Conservation (phyloP, 352 stramenopile genomes). For the Globisporangium ultimum region DNA sequence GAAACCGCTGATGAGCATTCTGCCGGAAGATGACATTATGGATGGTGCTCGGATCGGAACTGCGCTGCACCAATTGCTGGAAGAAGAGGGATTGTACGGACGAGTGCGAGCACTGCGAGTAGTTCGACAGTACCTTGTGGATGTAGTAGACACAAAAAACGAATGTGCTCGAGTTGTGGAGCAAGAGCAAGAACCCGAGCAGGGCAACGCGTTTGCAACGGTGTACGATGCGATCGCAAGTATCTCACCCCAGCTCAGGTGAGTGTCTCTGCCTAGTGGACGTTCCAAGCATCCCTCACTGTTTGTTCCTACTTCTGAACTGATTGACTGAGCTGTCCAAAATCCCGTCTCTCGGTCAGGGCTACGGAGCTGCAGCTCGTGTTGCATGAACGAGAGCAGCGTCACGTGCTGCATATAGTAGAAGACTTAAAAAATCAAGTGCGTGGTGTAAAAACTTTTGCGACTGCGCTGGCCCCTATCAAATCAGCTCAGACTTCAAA, state of each 20-base stretch:
- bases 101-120: conserved; percentile 14
- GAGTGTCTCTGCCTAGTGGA: background rate
- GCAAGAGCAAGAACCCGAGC: background rate
- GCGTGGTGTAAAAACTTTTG: background rate
- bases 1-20: conserved; percentile 43
- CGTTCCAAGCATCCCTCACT: background rate
- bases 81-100: conserved; percentile 55
- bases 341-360: background rate
- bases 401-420: conserved; percentile 3
- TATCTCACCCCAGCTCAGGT: conserved; percentile 21
- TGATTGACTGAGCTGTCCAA: no score
- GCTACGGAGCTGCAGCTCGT: background rate
- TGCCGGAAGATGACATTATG: conserved; percentile 41
- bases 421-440: conserved; percentile 14
- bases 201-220: background rate
- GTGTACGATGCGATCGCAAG: conserved; percentile 30
- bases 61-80: conserved; percentile 28
- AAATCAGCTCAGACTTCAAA: no score
- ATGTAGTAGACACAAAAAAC: background rate
- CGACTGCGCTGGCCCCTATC: no score
- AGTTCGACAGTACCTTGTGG: conserved; percentile 13
- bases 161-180: background rate
- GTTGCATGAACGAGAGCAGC: conserved; percentile 4
- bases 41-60: conserved; percentile 31
- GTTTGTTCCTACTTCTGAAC: no score